Conservation (phyloP, 371 early-diverging fungal species). For the Nematocida parisii region DNA sequence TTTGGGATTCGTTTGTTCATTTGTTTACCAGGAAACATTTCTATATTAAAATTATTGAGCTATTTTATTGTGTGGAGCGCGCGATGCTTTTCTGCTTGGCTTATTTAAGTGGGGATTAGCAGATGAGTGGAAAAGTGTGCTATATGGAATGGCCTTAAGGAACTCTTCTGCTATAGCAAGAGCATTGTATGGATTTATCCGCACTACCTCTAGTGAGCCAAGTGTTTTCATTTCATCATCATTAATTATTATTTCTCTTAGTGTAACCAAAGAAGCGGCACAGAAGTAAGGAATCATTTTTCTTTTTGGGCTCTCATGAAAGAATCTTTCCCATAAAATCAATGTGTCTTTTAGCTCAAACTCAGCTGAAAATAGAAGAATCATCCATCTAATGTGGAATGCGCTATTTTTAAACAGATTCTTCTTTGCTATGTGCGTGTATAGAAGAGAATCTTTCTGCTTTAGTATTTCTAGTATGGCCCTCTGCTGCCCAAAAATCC, state of each 20-base stretch:
- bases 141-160: neutral
- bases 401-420: conserved; percentile 36
- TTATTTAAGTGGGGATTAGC: neutral
- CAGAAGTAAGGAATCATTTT: conserved; percentile 65
- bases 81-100: neutral
- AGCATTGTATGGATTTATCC: neutral
- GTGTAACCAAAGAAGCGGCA: conserved; percentile 60
- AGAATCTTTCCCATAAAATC: conserved; percentile 69
- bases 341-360: conserved; percentile 62
- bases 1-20: conserved; percentile 15
- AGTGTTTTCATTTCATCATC: conserved; percentile 46
- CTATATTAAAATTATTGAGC: neutral
- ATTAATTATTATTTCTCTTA: conserved; percentile 59
- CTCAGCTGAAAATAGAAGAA: conserved; percentile 65
- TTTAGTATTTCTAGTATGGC: conserved; percentile 60
- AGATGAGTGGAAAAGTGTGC: neutral
- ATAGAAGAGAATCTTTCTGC: conserved; percentile 57
- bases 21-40: conserved; percentile 6
- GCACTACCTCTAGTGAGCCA: neutral
- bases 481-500: conserved; percentile 60
- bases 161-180: conserved; percentile 12
- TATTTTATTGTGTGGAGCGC: neutral
- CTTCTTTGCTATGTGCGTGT: conserved; percentile 53
- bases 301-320: conserved; percentile 64
- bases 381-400: conserved; percentile 69